Conservation (phyloP, 2,329 filamentous ascomycete species). For the Ophiostoma australiae region DNA sequence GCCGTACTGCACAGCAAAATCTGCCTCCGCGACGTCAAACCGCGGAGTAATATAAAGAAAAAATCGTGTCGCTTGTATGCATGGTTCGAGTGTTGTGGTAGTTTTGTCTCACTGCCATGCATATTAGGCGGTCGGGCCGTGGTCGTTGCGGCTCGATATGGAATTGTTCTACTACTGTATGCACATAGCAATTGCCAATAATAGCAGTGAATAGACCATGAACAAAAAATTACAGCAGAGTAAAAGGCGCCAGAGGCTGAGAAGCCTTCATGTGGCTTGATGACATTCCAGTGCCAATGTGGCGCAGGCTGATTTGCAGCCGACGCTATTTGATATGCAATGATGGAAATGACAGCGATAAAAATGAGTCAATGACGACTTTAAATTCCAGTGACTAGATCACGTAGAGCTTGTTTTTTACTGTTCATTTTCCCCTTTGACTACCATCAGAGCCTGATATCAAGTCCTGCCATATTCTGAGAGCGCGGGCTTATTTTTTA, state of each 20-base stretch:
- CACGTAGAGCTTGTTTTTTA: background rate
- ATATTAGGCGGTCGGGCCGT: background rate
- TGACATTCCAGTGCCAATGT: background rate
- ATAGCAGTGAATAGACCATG: background rate
- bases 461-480: background rate
- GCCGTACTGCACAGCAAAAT: background rate
- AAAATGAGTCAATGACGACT: background rate
- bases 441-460: background rate
- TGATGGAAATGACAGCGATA: background rate
- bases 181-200: background rate
- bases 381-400: background rate
- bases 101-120: background rate
- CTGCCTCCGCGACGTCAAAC: background rate
- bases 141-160: background rate
- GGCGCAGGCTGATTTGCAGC: background rate
- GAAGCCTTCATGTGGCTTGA: background rate
- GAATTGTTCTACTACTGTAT: background rate
- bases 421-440: background rate
- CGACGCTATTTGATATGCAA: background rate
- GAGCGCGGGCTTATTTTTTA: background rate
- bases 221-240: background rate
- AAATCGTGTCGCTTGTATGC: constrained; percentile 2
- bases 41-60: background rate
- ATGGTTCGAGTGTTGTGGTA: background rate
- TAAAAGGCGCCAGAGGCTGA: background rate